Evolutionary conservation across 2,329 filamentous ascomycete genomes (phyloP).

Genomic region (Emericellopsis cladophorae): DNA sequence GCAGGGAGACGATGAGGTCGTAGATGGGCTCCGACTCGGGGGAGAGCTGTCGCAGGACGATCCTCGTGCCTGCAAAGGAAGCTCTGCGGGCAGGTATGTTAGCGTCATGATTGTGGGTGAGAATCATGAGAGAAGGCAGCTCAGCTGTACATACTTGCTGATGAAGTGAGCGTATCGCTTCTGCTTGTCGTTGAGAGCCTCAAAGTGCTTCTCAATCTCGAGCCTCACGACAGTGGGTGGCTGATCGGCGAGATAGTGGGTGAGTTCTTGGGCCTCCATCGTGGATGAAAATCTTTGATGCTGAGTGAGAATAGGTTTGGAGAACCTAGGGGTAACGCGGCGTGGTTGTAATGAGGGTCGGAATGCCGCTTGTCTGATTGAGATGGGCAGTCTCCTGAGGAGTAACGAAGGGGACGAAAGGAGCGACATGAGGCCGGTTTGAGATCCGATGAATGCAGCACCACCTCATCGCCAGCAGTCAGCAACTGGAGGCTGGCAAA

Average conservation of each 20-base stretch:
- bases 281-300: conserved; percentile 17
- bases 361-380: conserved; percentile 15
- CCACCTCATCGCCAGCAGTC: neutral
- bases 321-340: conserved; percentile 6
- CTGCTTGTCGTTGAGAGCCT: conserved; percentile 59
- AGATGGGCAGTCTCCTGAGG: conserved; percentile 19
- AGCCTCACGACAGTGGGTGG: conserved; percentile 81
- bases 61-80: conserved; percentile 62
- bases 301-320: conserved; percentile 4
- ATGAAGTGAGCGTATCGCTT: conserved; percentile 89
- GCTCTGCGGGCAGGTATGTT: conserved; percentile 34
- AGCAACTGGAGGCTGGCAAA: no score
- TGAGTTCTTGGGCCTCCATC: conserved; percentile 48
- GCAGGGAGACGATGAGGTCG: conserved; percentile 64
- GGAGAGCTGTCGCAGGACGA: conserved; percentile 70
- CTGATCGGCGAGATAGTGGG: conserved; percentile 80
- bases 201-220: conserved; percentile 87
- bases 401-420: conserved; percentile 18
- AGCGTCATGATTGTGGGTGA: neutral
- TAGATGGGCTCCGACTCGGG: conserved; percentile 73
- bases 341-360: conserved; percentile 9
- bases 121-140: neutral
- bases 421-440: conserved; percentile 15
- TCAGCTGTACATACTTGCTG: conserved; percentile 44
- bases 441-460: neutral